Percentiles rank a stretch among this genome's conserved stretches.
Conservation (phyloP, 345 rosid genomes). For the Hevea brasiliensis region DNA sequence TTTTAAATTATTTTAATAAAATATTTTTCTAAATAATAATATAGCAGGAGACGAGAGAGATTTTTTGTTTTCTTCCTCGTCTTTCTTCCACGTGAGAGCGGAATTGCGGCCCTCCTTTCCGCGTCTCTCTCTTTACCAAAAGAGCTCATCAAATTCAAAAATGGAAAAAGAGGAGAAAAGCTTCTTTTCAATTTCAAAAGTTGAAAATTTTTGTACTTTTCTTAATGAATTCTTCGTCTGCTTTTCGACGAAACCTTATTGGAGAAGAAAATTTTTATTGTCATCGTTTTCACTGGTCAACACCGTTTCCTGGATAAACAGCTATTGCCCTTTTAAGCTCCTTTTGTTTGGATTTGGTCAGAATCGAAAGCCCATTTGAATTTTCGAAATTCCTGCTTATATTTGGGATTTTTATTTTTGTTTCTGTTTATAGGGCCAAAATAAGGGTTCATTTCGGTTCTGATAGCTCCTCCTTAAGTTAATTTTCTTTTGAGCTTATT, state of each 20-base stretch:
- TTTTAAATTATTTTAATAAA: too few species aligned
- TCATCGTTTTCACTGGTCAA: conserved; percentile 28
- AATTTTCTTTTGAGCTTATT: conserved; percentile 6
- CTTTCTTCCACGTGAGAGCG: too few species aligned
- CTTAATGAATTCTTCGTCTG: conserved; percentile 12
- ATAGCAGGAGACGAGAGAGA: too few species aligned
- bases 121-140: not conserved
- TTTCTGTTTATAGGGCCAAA: not conserved
- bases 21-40: too few species aligned
- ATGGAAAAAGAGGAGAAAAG: not conserved
- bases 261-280: not conserved
- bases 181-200: not conserved
- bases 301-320: conserved; percentile 7
- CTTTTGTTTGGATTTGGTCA: conserved; percentile 37
- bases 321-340: conserved; percentile 16
- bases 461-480: not conserved
- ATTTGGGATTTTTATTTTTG: not conserved
- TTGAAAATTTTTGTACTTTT: not conserved
- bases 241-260: conserved; percentile 19
- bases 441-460: conserved; percentile 6
- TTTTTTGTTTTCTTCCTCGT: too few species aligned
- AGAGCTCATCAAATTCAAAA: not conserved
- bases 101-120: conserved; percentile 4
- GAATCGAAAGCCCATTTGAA: conserved; percentile 12
- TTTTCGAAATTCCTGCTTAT: not conserved